Conservation (phyloP, 768 basidiomycete genomes). For the Lentinula guzmanii region DNA sequence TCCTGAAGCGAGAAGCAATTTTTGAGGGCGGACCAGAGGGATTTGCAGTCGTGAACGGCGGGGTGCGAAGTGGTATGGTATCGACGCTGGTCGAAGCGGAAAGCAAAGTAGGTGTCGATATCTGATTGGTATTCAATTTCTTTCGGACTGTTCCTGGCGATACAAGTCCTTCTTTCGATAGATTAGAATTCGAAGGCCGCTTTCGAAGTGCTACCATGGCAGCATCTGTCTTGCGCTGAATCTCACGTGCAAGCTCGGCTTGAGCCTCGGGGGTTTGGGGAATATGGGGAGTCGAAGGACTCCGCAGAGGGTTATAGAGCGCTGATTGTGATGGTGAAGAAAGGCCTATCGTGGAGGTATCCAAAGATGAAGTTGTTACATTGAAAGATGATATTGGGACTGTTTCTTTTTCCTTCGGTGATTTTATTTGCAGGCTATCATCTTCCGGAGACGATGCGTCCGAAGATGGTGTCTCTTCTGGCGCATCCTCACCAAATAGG, state of each 20-base stretch:
- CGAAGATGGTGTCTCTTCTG: background rate
- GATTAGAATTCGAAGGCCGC: constrained; percentile 34
- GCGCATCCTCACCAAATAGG: constrained; percentile 45
- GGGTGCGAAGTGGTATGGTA: constrained; percentile 54
- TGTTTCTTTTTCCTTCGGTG: background rate
- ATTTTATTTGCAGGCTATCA: constrained; percentile 17
- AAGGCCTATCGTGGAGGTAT: background rate
- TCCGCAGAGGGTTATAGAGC: constrained; percentile 32
- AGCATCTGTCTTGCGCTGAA: constrained; percentile 63
- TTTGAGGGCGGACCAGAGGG: constrained; percentile 43
- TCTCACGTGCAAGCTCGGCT: constrained; percentile 54
- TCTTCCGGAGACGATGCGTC: constrained; percentile 15
- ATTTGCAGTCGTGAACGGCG: constrained; percentile 30
- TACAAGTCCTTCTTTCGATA: constrained; percentile 30
- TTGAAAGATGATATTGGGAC: background rate
- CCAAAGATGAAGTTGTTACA: background rate
- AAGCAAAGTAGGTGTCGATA: constrained; percentile 59
- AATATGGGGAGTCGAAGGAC: constrained; percentile 36
- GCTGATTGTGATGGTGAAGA: constrained; percentile 16
- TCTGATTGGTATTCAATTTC: constrained; percentile 56
- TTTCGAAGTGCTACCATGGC: constrained; percentile 58
- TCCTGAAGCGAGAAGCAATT: constrained; percentile 70
- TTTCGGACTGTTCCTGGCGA: constrained; percentile 42
- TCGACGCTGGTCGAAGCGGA: constrained; percentile 67
- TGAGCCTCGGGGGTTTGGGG: constrained; percentile 41